phyloP scores from a whole-genome alignment of 2,329 filamentous ascomycete species.

The Aspergillus sp. region DNA sequence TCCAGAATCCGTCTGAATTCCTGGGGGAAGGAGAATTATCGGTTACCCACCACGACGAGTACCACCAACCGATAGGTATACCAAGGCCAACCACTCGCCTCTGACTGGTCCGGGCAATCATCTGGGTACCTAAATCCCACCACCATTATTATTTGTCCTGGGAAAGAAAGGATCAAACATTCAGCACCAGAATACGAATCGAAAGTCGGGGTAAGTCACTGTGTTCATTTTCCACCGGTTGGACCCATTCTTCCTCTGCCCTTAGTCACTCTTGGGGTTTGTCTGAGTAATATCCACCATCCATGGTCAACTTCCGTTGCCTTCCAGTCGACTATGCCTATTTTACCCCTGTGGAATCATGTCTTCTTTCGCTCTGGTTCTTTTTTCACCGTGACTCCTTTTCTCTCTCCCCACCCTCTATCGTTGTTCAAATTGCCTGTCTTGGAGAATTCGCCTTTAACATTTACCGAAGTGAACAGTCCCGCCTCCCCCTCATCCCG shows the following conservation, averaged over 20 bases:
- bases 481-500: constrained; percentile 12
- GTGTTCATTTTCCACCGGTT: background rate
- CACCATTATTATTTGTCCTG: too few species aligned
- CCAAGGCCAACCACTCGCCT: too few species aligned
- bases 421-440: background rate
- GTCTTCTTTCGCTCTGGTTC: background rate
- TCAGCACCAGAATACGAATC: too few species aligned
- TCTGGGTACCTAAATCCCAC: too few species aligned
- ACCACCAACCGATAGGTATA: too few species aligned
- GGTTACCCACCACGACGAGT: too few species aligned
- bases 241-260: constrained; percentile 2
- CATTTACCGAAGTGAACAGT: background rate
- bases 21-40: too few species aligned
- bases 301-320: constrained; percentile 5
- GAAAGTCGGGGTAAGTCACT: too few species aligned
- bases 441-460: background rate
- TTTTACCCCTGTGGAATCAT: constrained; percentile 8
- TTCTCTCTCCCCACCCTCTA: background rate
- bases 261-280: background rate
- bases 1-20: too few species aligned
- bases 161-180: too few species aligned
- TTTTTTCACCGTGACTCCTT: constrained; percentile 2
- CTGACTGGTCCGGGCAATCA: too few species aligned
- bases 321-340: background rate
- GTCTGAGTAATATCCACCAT: constrained; percentile 7